These are phyloP conservation scores for Acanthamoeba lugdunensis DNA, from an alignment of 208 protist species.

Conservation along the genomic window DNA sequence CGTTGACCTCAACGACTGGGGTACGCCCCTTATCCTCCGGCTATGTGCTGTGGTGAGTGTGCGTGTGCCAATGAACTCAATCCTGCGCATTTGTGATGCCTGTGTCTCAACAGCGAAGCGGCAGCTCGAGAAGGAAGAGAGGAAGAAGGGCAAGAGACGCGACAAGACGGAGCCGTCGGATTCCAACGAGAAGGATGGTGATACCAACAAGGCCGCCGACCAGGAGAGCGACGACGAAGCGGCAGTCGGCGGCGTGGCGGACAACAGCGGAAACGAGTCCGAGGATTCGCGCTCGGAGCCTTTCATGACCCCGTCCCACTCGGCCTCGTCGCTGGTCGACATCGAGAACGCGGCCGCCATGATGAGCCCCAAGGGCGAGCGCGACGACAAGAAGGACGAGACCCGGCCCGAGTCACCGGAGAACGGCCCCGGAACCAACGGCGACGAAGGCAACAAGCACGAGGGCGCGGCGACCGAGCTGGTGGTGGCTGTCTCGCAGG, in stretches of 20 bases:
- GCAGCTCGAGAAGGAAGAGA: slow-evolving; percentile 38
- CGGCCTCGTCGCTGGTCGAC: slow-evolving; percentile 35
- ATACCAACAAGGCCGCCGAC: neutral
- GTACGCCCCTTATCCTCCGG: neutral
- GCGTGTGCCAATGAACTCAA: neutral
- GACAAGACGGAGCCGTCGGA: slow-evolving; percentile 27
- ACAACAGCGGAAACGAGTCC: slow-evolving; percentile 36
- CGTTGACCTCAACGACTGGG: slow-evolving; percentile 35
- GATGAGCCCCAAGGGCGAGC: neutral
- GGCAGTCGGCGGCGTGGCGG: neutral
- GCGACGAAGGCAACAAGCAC: neutral
- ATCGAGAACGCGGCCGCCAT: slow-evolving; percentile 1
- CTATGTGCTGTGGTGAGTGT: neutral
- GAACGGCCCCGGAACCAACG: neutral
- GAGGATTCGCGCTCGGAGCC: slow-evolving; percentile 62
- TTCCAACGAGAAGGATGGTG: neutral
- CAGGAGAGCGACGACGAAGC: neutral
- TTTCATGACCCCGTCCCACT: slow-evolving; percentile 53
- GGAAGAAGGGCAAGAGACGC: slow-evolving; percentile 17
- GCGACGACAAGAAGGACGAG: neutral
- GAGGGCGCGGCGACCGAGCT: neutral
- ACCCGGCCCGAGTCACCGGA: neutral
- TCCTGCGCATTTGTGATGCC: neutral
- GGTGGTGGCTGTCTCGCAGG: neutral
- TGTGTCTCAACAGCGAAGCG: neutral